Evolutionary conservation across 805 yeast species (phyloP), one percentile per base, ranked within the genome.

Genomic region (Schwanniomyces sp.): DNA sequence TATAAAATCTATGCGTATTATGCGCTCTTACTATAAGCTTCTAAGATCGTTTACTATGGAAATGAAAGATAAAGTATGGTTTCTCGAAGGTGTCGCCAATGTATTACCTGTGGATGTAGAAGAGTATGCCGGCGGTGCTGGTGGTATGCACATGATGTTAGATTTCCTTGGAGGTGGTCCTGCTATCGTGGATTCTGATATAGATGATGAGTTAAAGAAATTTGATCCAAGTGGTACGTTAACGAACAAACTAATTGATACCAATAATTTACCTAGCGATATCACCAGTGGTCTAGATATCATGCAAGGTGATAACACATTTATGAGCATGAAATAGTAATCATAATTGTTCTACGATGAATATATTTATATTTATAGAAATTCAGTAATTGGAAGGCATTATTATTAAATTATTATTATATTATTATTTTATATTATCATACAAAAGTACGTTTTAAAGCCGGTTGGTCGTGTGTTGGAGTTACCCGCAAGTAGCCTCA

Each of bases 61-160:
- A 59, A 86, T 88, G 86, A 88, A 87, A 63, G 94, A 91, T 58
- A 81, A 81, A 56, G 95, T 91, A 14, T 91, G 97, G 97, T 91
- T 91, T 56, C 73, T 91, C 52, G 96, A 91, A 66, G 97, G 97
- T 4, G 94, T 90, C 2, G 81, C 94, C 5, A 82, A 84, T 46
- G 96, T 91, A 0, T 74, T 91, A 41, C 97, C 97, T 0, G 95
- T 85, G 9, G 96, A 91, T 64, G 96, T 89, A 46, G 97, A 91
- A 56, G 90, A 86, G 58, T 87, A 88, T 60, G 84, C 91, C 11
- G 96, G 96, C 36, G 88, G 95, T 39, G 74, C 81, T 46, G 94
- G 95, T 45, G 94, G 94, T 52, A 86, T 86, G 90, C 91, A 86
- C 61, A 87, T 87, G 95, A 87, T 87, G 95, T 70, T 87, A 66